A percentile compares a stretch with the other conserved stretches of the same genome.
phyloP scores from a whole-genome alignment of 2,329 filamentous ascomycete species.

The Dactylellina parvicollis region DNA sequence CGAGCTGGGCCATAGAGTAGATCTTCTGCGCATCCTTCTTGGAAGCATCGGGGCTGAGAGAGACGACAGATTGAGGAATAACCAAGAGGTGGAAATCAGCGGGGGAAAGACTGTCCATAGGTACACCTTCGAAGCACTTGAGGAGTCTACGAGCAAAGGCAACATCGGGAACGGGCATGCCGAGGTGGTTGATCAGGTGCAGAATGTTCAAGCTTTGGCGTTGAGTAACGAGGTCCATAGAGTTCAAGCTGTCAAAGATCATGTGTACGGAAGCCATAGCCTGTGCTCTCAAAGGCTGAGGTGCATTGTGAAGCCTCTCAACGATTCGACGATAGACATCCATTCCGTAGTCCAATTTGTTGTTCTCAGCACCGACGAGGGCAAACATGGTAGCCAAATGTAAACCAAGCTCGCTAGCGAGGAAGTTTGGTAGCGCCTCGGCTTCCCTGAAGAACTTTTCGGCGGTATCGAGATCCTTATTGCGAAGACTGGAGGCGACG shows the following conservation, averaged over 20 bases:
- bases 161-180: conserved; percentile 52
- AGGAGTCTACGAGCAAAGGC: conserved; percentile 55
- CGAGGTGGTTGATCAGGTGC: conserved; percentile 56
- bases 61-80: conserved; percentile 55
- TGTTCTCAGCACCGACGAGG: conserved; percentile 10
- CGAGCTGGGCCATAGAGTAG: conserved; percentile 66
- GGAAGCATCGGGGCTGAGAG: conserved; percentile 50
- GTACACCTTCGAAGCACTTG: conserved; percentile 55
- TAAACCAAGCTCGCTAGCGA: conserved; percentile 39
- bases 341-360: conserved; percentile 52
- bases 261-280: conserved; percentile 41
- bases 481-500: conserved; percentile 46
- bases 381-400: conserved; percentile 53
- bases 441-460: conserved; percentile 50
- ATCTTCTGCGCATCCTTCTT: conserved; percentile 57
- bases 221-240: conserved; percentile 53
- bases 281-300: conserved; percentile 32
- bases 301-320: conserved; percentile 31
- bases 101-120: conserved; percentile 56
- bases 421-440: conserved; percentile 43
- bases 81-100: conserved; percentile 56
- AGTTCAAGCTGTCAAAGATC: conserved; percentile 50
- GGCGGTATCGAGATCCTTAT: conserved; percentile 51
- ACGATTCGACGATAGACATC: conserved; percentile 50
- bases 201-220: conserved; percentile 56